Base-by-base conservation (phyloP, 768 basidiomycete species). In the Clavaria fumosa region DNA sequence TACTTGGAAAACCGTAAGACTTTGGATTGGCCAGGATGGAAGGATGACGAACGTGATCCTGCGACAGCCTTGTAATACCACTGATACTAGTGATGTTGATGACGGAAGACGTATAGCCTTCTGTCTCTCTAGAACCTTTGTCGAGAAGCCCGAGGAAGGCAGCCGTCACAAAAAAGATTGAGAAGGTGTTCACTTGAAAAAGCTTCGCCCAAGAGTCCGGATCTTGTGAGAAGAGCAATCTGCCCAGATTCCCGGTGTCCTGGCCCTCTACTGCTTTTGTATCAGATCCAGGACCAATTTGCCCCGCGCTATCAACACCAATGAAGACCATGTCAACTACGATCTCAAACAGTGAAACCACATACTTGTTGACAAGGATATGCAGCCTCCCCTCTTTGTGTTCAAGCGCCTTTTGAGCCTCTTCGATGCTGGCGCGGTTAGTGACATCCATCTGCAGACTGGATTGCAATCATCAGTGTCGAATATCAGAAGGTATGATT, bases 341-440 rank as follows among this genome's bases (percentile, higher is more conserved):
- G 4, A 11, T n/a, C 11, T 5, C 6, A 37, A n/a, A n/a, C n/a
- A n/a, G n/a, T n/a, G n/a, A n/a, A n/a, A n/a, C n/a, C n/a, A n/a
- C n/a, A n/a, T 41, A 86, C 83, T 86, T 86, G 61, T 88, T 88
- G 23, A 86, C 72, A 3, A 88, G 68, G 37, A 85, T 69, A 47
- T 88, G 80, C 28, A 88, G 50, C 45, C 65, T 78, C 20, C 80
- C 79, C 34, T 85, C 77, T 42, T 63, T 63, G 35, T 64, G 56
- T 46, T 70, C 60, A 27, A 82, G 64, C 7, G 59, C 33, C 26
- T 68, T 61, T 43, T 76, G 73, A 3, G 61, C 74, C 7, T 53
- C 56, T 34, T 58, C 43, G 37, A 88, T 88, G 40, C 78, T 78
- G 31, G 66, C 61, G 47, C 78, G 78, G 50, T 66, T 59, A 2